Conservation (phyloP, 148 eudicot genomes). For the Cornus suecica region DNA sequence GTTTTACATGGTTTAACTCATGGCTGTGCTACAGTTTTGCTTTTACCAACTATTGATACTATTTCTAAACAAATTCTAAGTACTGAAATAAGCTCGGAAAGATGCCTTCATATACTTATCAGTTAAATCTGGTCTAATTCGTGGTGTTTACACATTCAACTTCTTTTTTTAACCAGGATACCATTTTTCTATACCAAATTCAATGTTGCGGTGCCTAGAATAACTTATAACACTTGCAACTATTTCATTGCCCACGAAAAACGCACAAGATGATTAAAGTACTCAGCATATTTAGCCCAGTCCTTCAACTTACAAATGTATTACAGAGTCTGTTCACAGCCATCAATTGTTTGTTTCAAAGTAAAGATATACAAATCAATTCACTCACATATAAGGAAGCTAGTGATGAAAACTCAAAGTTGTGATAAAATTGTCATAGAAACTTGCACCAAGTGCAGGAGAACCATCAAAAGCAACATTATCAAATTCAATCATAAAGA, state of each 20-base stretch:
- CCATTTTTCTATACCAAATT: too few relatives aligned
- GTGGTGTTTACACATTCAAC: background rate
- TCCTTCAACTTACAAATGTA: background rate
- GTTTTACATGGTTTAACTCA: background rate
- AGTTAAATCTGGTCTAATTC: too few relatives aligned
- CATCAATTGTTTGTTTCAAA: background rate
- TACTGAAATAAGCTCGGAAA: background rate
- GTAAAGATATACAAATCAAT: background rate
- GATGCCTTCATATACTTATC: background rate
- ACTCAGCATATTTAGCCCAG: background rate
- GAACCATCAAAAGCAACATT: background rate
- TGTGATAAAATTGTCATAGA: background rate
- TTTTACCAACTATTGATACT: background rate
- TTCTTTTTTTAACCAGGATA: too few relatives aligned
- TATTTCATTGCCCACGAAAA: background rate
- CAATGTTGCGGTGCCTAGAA: too few relatives aligned
- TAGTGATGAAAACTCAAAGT: background rate
- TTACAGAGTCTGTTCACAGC: background rate
- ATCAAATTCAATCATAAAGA: constrained; percentile 18
- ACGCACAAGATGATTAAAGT: background rate
- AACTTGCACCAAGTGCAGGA: background rate
- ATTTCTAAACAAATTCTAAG: background rate
- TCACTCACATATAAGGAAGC: background rate
- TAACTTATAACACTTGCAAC: background rate
- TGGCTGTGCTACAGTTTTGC: background rate